These are phyloP conservation scores for Suillus alpinus DNA, from an alignment of 768 basidiomycete genomes.

Conservation along the genomic window DNA sequence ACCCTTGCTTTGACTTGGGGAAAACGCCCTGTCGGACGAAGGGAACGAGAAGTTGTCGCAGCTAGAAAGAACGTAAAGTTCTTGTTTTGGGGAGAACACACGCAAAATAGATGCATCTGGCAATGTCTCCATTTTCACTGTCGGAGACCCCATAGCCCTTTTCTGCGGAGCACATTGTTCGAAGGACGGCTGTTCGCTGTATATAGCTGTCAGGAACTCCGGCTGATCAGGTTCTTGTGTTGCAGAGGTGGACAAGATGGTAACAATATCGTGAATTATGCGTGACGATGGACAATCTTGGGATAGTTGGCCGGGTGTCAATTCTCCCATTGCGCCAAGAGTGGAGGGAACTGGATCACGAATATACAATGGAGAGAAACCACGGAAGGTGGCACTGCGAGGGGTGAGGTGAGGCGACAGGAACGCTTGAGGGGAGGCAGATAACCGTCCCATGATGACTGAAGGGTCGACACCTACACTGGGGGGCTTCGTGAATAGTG, in stretches of 20 bases:
- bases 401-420: not conserved
- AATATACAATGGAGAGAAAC: not conserved
- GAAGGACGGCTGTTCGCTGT: not conserved
- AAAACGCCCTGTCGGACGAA: not conserved
- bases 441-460: constrained; percentile 28
- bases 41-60: not conserved
- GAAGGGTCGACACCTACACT: constrained; percentile 38
- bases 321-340: not conserved
- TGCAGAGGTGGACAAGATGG: constrained; percentile 23
- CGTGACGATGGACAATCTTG: constrained; percentile 23
- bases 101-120: not conserved
- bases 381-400: not conserved
- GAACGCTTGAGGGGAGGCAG: not conserved
- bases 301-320: not conserved
- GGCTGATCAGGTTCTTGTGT: constrained; percentile 2
- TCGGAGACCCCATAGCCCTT: not conserved
- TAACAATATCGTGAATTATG: constrained; percentile 31
- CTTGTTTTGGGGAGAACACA: not conserved
- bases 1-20: constrained; percentile 3
- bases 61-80: not conserved
- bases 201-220: not conserved
- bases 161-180: not conserved
- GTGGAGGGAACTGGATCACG: not conserved
- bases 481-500: constrained; percentile 15
- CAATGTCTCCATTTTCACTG: not conserved